Base-by-base conservation (phyloP, 2,329 filamentous ascomycete genomes). In the Colletotrichum tropicale region DNA sequence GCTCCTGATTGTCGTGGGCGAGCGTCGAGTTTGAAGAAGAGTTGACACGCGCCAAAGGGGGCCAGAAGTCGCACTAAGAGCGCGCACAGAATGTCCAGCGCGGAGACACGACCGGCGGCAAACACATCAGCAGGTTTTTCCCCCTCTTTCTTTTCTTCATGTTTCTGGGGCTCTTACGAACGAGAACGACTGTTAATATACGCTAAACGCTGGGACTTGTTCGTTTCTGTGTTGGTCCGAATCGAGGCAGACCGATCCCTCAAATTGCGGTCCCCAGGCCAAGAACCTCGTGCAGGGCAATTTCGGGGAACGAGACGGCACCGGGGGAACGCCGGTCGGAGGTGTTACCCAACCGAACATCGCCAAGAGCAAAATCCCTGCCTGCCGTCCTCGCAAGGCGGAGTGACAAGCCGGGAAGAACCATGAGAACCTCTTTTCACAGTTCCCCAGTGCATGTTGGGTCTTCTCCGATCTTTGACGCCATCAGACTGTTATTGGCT, bases 151-250 rank as follows among this genome's bases (percentile, higher is more conserved):
- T 24, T 34, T 61, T 61, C n/a, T 26, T 13, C 58, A 52, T 13
- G 55, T 24, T 30, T 18, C 66, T 48, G 26, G 55, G 58, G 58
- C 71, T 30, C 18, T 70, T 43, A 26, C 71, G 60, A 74, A 58
- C 71, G 30, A 55, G 21, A 28, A 48, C 58, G 18, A 64, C 24
- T 65, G 32, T 65, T 74, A 70, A 74, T 74, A 70, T 70, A 74
- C 43, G 71, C 71, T 65, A 74, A 74, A 70, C 71, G 15, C 30
- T 43, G 30, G 71, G 18, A 52, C 66, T 38, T 60, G 32, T 26
- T 58, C 43, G 58, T 34, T 58, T 70, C 43, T 62, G 24, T 32
- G 58, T 62, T 58, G 58, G 38, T 26, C 30, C 56, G 65, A 26
- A 30, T 56, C 58, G 48, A 64, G 58, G 21, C 43, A 68, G 43